Base-by-base conservation (phyloP, 768 basidiomycete species). In the Leucosporidium scottii region DNA sequence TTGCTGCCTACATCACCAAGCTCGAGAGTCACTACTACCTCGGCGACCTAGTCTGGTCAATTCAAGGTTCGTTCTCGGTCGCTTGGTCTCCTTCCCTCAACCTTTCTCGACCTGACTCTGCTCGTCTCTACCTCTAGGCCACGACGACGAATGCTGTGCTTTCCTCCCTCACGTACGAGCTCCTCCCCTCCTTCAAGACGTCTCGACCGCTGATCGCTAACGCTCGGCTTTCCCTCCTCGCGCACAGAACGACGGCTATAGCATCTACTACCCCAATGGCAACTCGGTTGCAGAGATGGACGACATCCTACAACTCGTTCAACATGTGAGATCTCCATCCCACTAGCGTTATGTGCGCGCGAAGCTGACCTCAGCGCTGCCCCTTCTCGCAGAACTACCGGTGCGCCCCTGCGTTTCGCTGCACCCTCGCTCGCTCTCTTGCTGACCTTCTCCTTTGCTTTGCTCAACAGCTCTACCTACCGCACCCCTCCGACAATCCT, bases 141-240 rank as follows among this genome's bases (percentile, higher is more conserved):
- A 66, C 49, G 67, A 68, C 31, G 34, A 64, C 7, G 47, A 66
- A 27, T 72, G 71, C 59, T 68, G 71, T 51, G 18, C n/a, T 28
- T 72, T 50, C 36, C 59, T 72, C 4, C 47, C 48, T 13, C 60
- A 61, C 30, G 49, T 50, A 15, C 17, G 49, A n/a, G 8, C 55
- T 57, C 21, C 20, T 18, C 25, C 2, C 7, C 4, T 31, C 5
- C 54, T 8, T 25, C 54, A n/a, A n/a, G n/a, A n/a, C 30, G 9
- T 25, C 30, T 23, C 51, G 51, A 25, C 10, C n/a, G 51, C 23
- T 25, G 23, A 25, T 7, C n/a, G 53, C 30, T 30, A 7, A 15
- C 28, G 25, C 5, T 28, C 53, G 12, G 20, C 27, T 10, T 6
- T 30, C 30, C 53, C 25, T 23, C 3, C 53, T 17, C 20, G n/a